Conservation (phyloP, 1,139 yeast genomes). For the Geotrichum klebahnii region DNA sequence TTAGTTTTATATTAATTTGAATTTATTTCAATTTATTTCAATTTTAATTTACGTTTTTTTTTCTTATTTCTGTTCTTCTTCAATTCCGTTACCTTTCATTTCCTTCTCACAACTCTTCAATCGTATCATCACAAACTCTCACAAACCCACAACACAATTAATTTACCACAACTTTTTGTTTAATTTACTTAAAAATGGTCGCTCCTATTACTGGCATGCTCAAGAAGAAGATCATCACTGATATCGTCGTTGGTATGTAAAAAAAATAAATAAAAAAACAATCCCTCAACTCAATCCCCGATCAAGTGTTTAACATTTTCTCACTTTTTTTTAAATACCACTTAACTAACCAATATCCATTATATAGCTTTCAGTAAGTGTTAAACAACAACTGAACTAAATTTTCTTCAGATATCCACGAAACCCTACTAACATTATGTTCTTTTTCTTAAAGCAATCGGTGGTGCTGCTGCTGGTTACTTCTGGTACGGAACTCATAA, state of each 20-base stretch:
- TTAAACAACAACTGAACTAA: not conserved
- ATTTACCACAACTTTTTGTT: too few relatives aligned
- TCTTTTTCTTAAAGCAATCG: slow-evolving; percentile 43
- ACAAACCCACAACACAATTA: not conserved
- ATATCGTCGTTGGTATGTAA: slow-evolving; percentile 62
- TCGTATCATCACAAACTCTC: too few relatives aligned
- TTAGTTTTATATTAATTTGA: too few relatives aligned
- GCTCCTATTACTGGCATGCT: slow-evolving; percentile 88
- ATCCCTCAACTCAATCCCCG: not conserved
- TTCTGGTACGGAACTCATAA: slow-evolving; percentile 79
- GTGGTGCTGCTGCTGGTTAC: slow-evolving; percentile 52
- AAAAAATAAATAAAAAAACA: not conserved
- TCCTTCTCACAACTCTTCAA: too few relatives aligned
- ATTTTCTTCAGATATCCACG: not conserved
- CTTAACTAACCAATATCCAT: too few relatives aligned
- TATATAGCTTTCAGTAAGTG: slow-evolving; percentile 14
- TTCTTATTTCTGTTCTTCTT: not conserved
- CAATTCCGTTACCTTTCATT: too few relatives aligned
- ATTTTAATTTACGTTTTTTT: too few relatives aligned
- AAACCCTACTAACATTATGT: too few relatives aligned
- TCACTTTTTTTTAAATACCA: not conserved
- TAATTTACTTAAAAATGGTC: too few relatives aligned
- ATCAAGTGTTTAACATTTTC: not conserved
- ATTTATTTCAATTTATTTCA: too few relatives aligned
- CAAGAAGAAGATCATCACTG: slow-evolving; percentile 77